These are phyloP conservation scores for Zymoseptoria crescenta DNA, from an alignment of 2,329 filamentous ascomycete genomes.

Conservation along the genomic window DNA sequence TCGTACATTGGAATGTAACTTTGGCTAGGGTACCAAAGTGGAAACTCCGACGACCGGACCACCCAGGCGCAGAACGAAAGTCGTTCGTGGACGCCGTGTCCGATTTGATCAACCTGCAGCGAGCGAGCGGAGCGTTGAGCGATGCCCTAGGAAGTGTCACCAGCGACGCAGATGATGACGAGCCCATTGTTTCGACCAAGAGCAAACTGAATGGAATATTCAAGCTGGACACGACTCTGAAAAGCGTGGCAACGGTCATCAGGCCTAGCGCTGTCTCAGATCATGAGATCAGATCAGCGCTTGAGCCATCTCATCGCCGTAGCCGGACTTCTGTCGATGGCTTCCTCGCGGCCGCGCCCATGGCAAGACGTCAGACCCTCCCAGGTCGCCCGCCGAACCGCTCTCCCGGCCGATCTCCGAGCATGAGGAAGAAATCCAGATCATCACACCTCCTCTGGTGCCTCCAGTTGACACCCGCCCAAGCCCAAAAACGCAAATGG, in stretches of 20 bases:
- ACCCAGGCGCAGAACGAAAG: conserved; percentile 36
- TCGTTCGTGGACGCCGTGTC: conserved; percentile 37
- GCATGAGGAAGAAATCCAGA: conserved; percentile 40
- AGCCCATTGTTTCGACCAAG: conserved; percentile 11
- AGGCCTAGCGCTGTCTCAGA: conserved; percentile 5
- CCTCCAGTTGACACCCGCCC: conserved; percentile 68
- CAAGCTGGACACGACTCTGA: conserved; percentile 1
- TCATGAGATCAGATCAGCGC: conserved; percentile 17
- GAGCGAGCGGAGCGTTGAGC: conserved; percentile 21
- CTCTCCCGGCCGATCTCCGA: neutral
- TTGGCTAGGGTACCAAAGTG: conserved; percentile 84
- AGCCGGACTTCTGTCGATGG: neutral
- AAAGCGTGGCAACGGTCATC: neutral
- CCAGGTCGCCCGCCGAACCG: neutral
- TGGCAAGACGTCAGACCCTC: neutral
- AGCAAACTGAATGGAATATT: conserved; percentile 15
- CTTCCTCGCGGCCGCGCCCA: conserved; percentile 1
- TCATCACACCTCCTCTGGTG: conserved; percentile 63
- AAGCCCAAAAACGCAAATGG: conserved; percentile 74
- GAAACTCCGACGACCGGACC: conserved; percentile 62
- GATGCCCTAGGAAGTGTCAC: conserved; percentile 21
- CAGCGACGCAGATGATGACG: conserved; percentile 44
- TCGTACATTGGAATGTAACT: conserved; percentile 75
- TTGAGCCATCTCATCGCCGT: conserved; percentile 12
- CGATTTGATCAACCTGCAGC: conserved; percentile 29